Evolutionary conservation across 202 grass and related monocot species (phyloP).

Genomic region (Bolboschoenoplectus hybrid): DNA sequence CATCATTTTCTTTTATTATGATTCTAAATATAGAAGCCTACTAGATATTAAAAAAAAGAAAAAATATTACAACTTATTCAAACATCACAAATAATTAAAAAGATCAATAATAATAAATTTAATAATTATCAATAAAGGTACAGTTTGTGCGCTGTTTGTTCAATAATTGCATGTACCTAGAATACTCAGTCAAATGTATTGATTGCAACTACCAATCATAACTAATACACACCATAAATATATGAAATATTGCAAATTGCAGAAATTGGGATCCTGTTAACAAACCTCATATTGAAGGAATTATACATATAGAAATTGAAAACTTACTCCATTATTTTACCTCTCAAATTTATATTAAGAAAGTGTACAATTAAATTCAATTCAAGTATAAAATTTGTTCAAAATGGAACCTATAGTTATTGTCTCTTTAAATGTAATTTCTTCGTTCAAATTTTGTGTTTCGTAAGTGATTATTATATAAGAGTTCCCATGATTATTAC

Average conservation of each 20-base stretch:
- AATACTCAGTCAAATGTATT: not conserved
- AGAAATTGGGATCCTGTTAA: too few relatives aligned
- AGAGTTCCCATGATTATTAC: too few relatives aligned
- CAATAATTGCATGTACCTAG: not conserved
- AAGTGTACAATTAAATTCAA: too few relatives aligned
- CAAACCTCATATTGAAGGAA: too few relatives aligned
- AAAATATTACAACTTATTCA: not conserved
- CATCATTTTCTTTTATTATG: not conserved
- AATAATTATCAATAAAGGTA: not conserved
- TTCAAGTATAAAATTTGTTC: too few relatives aligned
- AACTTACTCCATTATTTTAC: too few relatives aligned
- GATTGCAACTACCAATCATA: slow-evolving; percentile 17
- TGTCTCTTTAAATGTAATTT: too few relatives aligned
- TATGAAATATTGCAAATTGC: not conserved
- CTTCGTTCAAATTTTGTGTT: too few relatives aligned
- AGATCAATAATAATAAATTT: not conserved
- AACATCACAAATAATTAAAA: not conserved
- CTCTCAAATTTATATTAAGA: too few relatives aligned
- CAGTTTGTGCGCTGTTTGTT: not conserved
- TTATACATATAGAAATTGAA: too few relatives aligned
- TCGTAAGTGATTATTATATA: too few relatives aligned
- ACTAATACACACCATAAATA: not conserved
- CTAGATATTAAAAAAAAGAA: not conserved
- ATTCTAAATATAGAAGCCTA: not conserved
- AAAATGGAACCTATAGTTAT: too few relatives aligned